Percentiles rank a stretch among this genome's conserved stretches.
phyloP scores from a whole-genome alignment of 805 yeast species.

The Suhomyces xylopsoci region DNA sequence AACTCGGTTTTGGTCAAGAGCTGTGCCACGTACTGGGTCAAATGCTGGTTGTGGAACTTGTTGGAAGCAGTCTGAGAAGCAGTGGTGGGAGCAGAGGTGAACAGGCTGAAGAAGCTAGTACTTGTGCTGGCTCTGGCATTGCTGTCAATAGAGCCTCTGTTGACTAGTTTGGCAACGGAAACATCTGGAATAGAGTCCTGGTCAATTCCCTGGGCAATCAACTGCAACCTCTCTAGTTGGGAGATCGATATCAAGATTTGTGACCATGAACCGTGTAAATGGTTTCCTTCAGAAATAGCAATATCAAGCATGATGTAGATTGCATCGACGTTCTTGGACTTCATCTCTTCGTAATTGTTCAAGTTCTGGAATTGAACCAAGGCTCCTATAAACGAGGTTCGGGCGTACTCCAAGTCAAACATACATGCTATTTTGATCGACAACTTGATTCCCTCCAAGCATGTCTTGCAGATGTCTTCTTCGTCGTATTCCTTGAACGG shows the following conservation, averaged over 20 bases:
- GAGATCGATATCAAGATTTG: constrained; percentile 79
- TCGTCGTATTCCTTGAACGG: constrained; percentile 89
- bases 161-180: constrained; percentile 66
- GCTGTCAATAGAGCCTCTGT: constrained; percentile 47
- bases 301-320: constrained; percentile 68
- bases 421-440: constrained; percentile 81
- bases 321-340: constrained; percentile 77
- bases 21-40: constrained; percentile 55
- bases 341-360: constrained; percentile 74
- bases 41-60: constrained; percentile 68
- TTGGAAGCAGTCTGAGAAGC: constrained; percentile 67
- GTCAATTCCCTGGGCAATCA: constrained; percentile 83
- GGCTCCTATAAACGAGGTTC: constrained; percentile 86
- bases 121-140: constrained; percentile 27
- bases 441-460: constrained; percentile 82
- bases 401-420: constrained; percentile 79
- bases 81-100: constrained; percentile 44
- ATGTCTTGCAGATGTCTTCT: constrained; percentile 58
- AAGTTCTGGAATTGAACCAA: constrained; percentile 82
- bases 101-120: constrained; percentile 53
- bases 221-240: constrained; percentile 85
- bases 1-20: constrained; percentile 63
- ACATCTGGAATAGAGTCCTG: constrained; percentile 85
- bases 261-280: constrained; percentile 72
- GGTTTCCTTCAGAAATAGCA: constrained; percentile 78